Base-by-base conservation (phyloP, 768 basidiomycete species). In the Termitomyces sp. region DNA sequence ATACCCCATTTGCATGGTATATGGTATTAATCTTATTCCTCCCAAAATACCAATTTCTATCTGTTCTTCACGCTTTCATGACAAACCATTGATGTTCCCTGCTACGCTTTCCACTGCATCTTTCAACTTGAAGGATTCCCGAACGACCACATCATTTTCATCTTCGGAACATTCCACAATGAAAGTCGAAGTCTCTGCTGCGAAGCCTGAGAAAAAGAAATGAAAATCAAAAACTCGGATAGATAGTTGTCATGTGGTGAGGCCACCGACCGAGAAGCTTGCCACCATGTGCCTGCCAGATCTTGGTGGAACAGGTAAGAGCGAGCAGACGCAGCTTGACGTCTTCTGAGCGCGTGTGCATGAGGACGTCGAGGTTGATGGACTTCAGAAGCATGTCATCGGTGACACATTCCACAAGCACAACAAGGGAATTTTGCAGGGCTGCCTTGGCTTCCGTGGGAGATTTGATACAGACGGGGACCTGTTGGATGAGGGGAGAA, bases 291-390 rank as follows among this genome's bases (percentile, higher is more conserved):
- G 74, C 69, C 21, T 74, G 77, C 96, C 96, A 98, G 30, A 97
- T 66, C n/a, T 76, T 76, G 28, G 82, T 80, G 14, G 87, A 74
- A 60, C 84, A 88, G 7, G 72, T 67, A 46, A 98, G 69, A 1
- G 93, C 90, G 46, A 81, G 78, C 11, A 92, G 66, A 7, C 93
- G 82, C n/a, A 85, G 69, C 19, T 75, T 74, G 2, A 79, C 70
- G 57, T 90, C 86, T 53, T 97, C 94, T 5, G 88, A 87, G 15
- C 94, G 86, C 0, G 93, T 96, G 58, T 90, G 84, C 85, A 96
- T 90, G 51, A 97, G 80, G 28, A 98, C 66, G 53, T 84, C 78
- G 21, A 91, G 75, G 73, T 98, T 98, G 69, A 97, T 74, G 9
- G 76, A 66, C 68, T 97, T 96, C 60, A 95, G 81, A 17, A 89